Evolutionary conservation across 2,329 filamentous ascomycete genomes (phyloP).

Genomic region (Remersonia thermophila): DNA sequence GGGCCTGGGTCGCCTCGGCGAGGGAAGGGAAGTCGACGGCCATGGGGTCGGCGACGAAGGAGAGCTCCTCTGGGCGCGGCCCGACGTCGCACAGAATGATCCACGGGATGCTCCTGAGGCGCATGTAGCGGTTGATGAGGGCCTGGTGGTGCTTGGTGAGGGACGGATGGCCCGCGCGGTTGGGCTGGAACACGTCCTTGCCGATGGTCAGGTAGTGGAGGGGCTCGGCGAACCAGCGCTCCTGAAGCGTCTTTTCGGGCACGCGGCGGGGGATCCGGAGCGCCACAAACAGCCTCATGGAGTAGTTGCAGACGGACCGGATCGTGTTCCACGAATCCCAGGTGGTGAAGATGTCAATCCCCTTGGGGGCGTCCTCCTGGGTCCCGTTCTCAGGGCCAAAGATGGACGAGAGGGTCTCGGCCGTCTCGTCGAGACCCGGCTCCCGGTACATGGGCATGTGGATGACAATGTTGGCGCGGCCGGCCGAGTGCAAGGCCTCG

Average conservation of each 20-base stretch:
- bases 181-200: conserved; percentile 43
- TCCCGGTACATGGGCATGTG: conserved; percentile 76
- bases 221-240: conserved; percentile 58
- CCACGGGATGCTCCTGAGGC: conserved; percentile 50
- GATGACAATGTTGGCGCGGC: conserved; percentile 67
- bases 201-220: conserved; percentile 48
- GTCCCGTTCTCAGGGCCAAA: conserved; percentile 21
- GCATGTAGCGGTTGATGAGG: conserved; percentile 50
- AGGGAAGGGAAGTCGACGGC: conserved; percentile 53
- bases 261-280: conserved; percentile 46
- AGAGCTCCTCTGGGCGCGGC: conserved; percentile 27
- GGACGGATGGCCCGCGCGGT: conserved; percentile 49
- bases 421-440: conserved; percentile 42
- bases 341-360: conserved; percentile 59
- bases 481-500: conserved; percentile 63
- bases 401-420: conserved; percentile 40
- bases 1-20: conserved; percentile 43
- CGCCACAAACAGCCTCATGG: conserved; percentile 62
- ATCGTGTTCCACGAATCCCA: conserved; percentile 96
- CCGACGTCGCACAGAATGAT: conserved; percentile 52
- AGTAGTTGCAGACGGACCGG: conserved; percentile 75
- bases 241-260: conserved; percentile 48
- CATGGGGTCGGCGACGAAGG: conserved; percentile 21
- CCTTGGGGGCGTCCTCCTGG: conserved; percentile 25
- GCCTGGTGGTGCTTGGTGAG: conserved; percentile 49